Conservation (phyloP, 192 early-diverging fungal species). For the Entomortierella lignicola region DNA sequence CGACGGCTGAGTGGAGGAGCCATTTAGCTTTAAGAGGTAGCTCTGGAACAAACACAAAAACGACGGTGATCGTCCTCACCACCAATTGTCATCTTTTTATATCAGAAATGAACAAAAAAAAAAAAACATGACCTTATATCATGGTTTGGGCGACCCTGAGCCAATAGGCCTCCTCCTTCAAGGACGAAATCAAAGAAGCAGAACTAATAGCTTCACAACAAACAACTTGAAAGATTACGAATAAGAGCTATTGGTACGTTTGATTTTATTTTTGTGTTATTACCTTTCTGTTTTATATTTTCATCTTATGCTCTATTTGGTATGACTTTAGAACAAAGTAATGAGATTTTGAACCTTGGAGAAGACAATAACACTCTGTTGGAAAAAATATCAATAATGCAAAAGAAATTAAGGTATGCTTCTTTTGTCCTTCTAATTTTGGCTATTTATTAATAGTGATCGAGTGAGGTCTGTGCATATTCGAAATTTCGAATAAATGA, state of each 20-base stretch:
- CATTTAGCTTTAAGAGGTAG: too few relatives aligned
- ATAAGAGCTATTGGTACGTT: not conserved
- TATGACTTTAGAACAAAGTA: too few relatives aligned
- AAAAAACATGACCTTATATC: not conserved
- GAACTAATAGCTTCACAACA: not conserved
- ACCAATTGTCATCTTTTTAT: not conserved
- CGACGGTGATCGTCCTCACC: not conserved
- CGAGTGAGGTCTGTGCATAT: too few relatives aligned
- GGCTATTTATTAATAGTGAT: too few relatives aligned
- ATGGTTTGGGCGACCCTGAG: not conserved
- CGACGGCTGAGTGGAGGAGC: too few relatives aligned
- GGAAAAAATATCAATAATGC: too few relatives aligned
- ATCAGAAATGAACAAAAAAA: constrained; percentile 1
- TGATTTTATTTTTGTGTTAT: not conserved
- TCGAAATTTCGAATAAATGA: too few relatives aligned
- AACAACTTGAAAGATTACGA: not conserved
- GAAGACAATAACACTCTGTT: too few relatives aligned
- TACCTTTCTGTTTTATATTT: not conserved
- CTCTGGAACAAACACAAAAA: not conserved
- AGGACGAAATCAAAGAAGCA: not conserved
- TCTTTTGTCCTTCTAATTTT: too few relatives aligned
- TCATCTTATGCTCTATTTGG: too few relatives aligned
- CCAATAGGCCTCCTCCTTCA: not conserved
- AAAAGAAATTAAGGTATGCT: too few relatives aligned
- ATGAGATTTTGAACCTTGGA: too few relatives aligned